These are phyloP conservation scores for Diplodia intermedia DNA, from an alignment of 2,329 filamentous ascomycete genomes.

Conservation along the genomic window DNA sequence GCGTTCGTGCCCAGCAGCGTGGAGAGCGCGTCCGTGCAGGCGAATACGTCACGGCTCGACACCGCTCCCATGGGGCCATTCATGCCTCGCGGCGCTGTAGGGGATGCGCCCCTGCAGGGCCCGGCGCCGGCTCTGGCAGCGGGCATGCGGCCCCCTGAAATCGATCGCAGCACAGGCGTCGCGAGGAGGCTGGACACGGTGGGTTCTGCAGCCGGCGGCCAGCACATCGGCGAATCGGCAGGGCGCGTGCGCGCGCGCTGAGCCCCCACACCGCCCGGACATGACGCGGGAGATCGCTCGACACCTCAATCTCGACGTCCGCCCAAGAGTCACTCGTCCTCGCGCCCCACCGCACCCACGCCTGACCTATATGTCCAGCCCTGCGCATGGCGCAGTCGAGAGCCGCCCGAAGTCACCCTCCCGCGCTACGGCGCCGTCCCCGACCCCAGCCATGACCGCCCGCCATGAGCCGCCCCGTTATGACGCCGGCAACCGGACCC, in stretches of 20 bases:
- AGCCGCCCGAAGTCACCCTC: neutral
- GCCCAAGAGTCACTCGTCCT: slow-evolving; percentile 27
- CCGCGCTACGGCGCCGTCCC: slow-evolving; percentile 22
- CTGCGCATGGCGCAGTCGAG: slow-evolving; percentile 31
- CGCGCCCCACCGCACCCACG: slow-evolving; percentile 14
- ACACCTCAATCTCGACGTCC: slow-evolving; percentile 29
- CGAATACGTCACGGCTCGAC: slow-evolving; percentile 25
- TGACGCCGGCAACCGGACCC: slow-evolving; percentile 80
- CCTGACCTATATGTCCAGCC: slow-evolving; percentile 29
- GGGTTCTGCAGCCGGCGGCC: slow-evolving; percentile 1
- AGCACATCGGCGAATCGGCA: slow-evolving; percentile 26
- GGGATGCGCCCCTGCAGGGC: slow-evolving; percentile 7
- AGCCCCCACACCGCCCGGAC: slow-evolving; percentile 27
- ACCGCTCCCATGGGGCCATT: slow-evolving; percentile 20
- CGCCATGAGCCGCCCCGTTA: slow-evolving; percentile 34
- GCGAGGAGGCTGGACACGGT: neutral
- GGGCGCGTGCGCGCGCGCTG: neutral
- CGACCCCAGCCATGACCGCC: slow-evolving; percentile 34
- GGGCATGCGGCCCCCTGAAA: slow-evolving; percentile 9
- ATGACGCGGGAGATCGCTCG: slow-evolving; percentile 29
- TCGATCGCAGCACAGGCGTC: slow-evolving; percentile 8
- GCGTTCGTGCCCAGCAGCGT: slow-evolving; percentile 7
- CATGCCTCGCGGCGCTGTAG: neutral
- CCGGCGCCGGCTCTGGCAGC: neutral
- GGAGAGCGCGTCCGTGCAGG: slow-evolving; percentile 18